Evolutionary conservation across 2,329 filamentous ascomycete genomes (phyloP).

Genomic region (Lecanicillium sp.): DNA sequence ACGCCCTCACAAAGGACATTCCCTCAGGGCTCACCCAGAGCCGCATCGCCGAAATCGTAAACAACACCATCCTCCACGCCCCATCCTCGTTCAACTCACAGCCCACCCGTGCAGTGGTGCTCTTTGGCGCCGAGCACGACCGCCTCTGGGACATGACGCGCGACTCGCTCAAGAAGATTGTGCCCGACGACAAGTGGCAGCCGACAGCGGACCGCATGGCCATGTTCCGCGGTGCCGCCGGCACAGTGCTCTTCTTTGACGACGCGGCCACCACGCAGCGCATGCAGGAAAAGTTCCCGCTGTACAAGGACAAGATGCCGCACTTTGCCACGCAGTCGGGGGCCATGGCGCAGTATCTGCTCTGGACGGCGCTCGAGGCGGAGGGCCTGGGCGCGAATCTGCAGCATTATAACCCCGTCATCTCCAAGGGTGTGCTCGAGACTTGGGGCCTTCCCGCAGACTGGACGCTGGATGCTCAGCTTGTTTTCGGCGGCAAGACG

Average conservation of each 20-base stretch:
- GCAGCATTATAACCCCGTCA: constrained; percentile 87
- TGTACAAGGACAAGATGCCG: constrained; percentile 74
- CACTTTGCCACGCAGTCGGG: constrained; percentile 67
- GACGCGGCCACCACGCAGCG: constrained; percentile 59
- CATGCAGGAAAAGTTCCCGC: constrained; percentile 59
- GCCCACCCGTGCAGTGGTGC: constrained; percentile 67
- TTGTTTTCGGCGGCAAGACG: constrained; percentile 68
- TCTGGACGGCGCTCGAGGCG: constrained; percentile 76
- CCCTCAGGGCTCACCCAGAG: constrained; percentile 41
- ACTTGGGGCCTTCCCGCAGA: constrained; percentile 62
- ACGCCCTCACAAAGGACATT: constrained; percentile 57
- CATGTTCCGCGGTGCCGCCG: constrained; percentile 63
- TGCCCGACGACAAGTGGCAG: constrained; percentile 56
- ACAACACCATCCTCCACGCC: constrained; percentile 55
- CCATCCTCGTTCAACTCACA: constrained; percentile 88
- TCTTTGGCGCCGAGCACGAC: constrained; percentile 76
- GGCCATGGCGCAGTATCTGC: constrained; percentile 69
- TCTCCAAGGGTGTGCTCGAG: constrained; percentile 61
- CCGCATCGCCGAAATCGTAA: constrained; percentile 57
- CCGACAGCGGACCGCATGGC: constrained; percentile 34
- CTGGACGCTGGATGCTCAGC: constrained; percentile 74
- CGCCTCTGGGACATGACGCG: constrained; percentile 68
- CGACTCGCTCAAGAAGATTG: constrained; percentile 35
- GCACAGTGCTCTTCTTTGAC: constrained; percentile 83
- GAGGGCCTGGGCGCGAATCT: constrained; percentile 83